A percentile compares a stretch with the other conserved stretches of the same genome.
These are phyloP conservation scores for maize (Zea mays) DNA, from an alignment of 176 grass and related monocot genomes.

Conservation along the genomic window DNA sequence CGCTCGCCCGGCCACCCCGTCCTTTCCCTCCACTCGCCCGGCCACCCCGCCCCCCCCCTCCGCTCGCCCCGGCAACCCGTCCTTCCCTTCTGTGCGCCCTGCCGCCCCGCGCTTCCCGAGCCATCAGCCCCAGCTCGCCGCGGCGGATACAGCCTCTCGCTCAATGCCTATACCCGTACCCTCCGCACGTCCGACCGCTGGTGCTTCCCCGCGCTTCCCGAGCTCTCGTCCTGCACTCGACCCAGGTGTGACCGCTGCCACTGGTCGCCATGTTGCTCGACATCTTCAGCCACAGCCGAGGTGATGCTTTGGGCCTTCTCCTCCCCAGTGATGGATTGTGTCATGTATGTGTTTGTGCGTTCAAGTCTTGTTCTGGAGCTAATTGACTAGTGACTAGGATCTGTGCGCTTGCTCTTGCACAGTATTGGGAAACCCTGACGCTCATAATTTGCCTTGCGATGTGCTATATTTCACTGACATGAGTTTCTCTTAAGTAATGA, in stretches of 20 bases:
- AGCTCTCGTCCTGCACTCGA: conserved; percentile 20
- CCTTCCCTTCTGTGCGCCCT: not conserved
- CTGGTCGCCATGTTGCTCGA: conserved; percentile 21
- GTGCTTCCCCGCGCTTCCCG: conserved; percentile 22
- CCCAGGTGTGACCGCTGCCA: not conserved
- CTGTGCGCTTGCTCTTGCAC: not conserved
- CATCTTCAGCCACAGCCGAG: conserved; percentile 42
- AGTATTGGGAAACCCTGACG: conserved; percentile 3
- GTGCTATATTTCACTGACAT: not conserved
- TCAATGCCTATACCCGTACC: conserved; percentile 22
- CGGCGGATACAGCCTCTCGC: not conserved
- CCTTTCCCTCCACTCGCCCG: not conserved
- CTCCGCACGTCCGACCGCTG: conserved; percentile 13
- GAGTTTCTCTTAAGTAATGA: conserved; percentile 10
- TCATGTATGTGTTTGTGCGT: not conserved
- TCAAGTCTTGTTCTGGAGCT: conserved; percentile 2
- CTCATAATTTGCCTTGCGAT: not conserved
- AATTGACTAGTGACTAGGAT: conserved; percentile 2
- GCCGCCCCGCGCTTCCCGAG: conserved; percentile 32
- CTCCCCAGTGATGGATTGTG: not conserved
- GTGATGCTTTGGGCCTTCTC: conserved; percentile 21
- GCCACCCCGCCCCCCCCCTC: not conserved
- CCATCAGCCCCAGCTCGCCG: conserved; percentile 24
- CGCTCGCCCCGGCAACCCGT: not conserved
- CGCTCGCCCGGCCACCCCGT: not conserved